A percentile compares a stretch with the other conserved stretches of the same genome.
These are phyloP conservation scores for Globisporangium paddicum DNA, from an alignment of 352 stramenopile species.

Conservation along the genomic window DNA sequence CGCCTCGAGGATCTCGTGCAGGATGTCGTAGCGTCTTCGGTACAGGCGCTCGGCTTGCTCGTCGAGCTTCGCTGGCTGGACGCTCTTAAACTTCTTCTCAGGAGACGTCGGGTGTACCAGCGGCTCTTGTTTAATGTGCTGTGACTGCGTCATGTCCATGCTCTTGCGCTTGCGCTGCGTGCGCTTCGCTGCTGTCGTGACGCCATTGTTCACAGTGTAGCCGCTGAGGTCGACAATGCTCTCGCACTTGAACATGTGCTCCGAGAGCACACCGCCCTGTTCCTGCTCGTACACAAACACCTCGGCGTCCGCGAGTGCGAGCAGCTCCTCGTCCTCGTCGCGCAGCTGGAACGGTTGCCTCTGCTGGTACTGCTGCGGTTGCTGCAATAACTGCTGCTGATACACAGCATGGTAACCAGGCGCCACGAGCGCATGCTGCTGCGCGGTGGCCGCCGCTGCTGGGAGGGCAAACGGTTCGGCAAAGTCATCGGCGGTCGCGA, in stretches of 20 bases:
- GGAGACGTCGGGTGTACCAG: constrained; percentile 1
- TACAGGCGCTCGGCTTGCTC: constrained; percentile 51
- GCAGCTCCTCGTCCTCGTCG: constrained; percentile 18
- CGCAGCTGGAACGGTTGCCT: not conserved
- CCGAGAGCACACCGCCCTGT: constrained; percentile 13
- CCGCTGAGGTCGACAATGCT: constrained; percentile 12
- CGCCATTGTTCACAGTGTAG: constrained; percentile 1
- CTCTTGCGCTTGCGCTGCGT: constrained; percentile 61
- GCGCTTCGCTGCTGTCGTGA: constrained; percentile 8
- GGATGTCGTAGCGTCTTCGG: constrained; percentile 60
- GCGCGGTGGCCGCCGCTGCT: not conserved
- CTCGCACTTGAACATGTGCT: constrained; percentile 20
- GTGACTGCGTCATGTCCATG: constrained; percentile 21
- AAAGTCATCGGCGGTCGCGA: constrained; percentile 57
- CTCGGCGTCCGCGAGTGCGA: constrained; percentile 14
- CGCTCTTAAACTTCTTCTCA: constrained; percentile 33
- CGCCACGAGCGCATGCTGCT: constrained; percentile 12
- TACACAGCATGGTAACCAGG: constrained; percentile 23
- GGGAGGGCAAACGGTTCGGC: constrained; percentile 36
- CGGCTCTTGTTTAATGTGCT: constrained; percentile 11
- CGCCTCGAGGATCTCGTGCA: constrained; percentile 70
- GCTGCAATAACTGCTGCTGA: constrained; percentile 23
- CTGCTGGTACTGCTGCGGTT: constrained; percentile 10
- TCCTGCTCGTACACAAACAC: constrained; percentile 19
- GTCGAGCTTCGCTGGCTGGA: constrained; percentile 22